Conservation (phyloP, 768 basidiomycete species). For the Mrakia gelida region DNA sequence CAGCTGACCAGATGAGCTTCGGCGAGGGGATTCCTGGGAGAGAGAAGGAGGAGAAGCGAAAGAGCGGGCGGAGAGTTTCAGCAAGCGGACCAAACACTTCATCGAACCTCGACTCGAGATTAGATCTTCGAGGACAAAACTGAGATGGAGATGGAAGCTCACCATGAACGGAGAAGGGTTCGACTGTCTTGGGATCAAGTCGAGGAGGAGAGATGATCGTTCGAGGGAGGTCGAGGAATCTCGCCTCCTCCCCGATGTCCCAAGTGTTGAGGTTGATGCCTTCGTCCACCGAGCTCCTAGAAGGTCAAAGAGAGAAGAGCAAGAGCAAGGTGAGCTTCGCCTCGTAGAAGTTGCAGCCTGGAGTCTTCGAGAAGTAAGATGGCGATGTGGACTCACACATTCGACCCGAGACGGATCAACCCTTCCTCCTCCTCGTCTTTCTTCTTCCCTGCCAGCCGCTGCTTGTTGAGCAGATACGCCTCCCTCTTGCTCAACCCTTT, state of each 20-base stretch:
- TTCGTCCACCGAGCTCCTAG: background rate
- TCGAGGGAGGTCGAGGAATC: conserved; percentile 13
- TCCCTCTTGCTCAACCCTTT: conserved; percentile 16
- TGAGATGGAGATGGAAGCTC: background rate
- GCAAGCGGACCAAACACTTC: background rate
- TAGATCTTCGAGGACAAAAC: background rate
- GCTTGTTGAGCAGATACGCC: background rate
- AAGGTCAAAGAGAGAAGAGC: background rate
- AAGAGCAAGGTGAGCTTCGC: background rate
- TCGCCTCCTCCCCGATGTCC: conserved; percentile 12
- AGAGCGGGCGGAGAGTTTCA: background rate
- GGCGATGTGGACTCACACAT: conserved; percentile 2
- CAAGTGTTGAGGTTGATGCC: conserved; percentile 13
- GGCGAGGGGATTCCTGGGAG: conserved; percentile 33
- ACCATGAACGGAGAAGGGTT: conserved; percentile 38
- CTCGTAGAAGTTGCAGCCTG: too few species aligned
- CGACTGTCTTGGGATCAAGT: conserved; percentile 31
- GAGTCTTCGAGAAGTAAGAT: too few species aligned
- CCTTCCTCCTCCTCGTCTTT: background rate
- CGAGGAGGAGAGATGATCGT: conserved; percentile 16
- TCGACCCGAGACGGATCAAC: background rate
- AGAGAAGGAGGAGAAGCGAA: background rate
- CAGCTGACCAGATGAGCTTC: conserved; percentile 39
- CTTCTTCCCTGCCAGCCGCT: background rate
- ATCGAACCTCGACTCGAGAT: background rate